Evolutionary conservation across 1,139 yeast species (phyloP).

Genomic region (Scheffersomyces parashehatae): DNA sequence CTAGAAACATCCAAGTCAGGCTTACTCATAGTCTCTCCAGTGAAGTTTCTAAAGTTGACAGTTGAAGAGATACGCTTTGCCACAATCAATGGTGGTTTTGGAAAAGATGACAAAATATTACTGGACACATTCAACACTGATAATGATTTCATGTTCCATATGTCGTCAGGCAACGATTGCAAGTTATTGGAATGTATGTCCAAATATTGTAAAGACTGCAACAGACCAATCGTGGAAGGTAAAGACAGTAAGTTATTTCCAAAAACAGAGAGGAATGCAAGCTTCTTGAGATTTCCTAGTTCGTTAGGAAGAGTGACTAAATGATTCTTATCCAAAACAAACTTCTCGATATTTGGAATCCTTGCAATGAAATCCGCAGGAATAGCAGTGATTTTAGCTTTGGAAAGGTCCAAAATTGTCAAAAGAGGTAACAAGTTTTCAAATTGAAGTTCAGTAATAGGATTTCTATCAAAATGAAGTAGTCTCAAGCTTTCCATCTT

Average conservation of each 20-base stretch:
- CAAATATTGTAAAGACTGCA: conserved; percentile 62
- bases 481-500: conserved; percentile 57
- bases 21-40: conserved; percentile 7
- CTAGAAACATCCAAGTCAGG: conserved; percentile 5
- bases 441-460: conserved; percentile 74
- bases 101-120: conserved; percentile 68
- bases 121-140: conserved; percentile 74
- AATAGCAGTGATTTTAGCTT: conserved; percentile 77
- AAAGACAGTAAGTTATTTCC: conserved; percentile 73
- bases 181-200: conserved; percentile 89
- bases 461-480: conserved; percentile 60
- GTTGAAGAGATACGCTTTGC: conserved; percentile 39
- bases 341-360: conserved; percentile 68
- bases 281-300: conserved; percentile 56
- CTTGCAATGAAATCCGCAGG: conserved; percentile 64
- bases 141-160: conserved; percentile 65
- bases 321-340: conserved; percentile 81
- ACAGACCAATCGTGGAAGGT: conserved; percentile 67
- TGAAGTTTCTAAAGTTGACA: conserved; percentile 21
- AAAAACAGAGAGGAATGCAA: conserved; percentile 68
- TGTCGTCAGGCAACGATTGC: conserved; percentile 63
- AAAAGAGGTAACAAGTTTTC: conserved; percentile 57
- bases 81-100: conserved; percentile 51
- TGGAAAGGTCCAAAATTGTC: conserved; percentile 73
- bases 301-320: conserved; percentile 75